phyloP scores from a whole-genome alignment of 192 early-diverging fungal genomes.

The Mycoemilia scoparia region DNA sequence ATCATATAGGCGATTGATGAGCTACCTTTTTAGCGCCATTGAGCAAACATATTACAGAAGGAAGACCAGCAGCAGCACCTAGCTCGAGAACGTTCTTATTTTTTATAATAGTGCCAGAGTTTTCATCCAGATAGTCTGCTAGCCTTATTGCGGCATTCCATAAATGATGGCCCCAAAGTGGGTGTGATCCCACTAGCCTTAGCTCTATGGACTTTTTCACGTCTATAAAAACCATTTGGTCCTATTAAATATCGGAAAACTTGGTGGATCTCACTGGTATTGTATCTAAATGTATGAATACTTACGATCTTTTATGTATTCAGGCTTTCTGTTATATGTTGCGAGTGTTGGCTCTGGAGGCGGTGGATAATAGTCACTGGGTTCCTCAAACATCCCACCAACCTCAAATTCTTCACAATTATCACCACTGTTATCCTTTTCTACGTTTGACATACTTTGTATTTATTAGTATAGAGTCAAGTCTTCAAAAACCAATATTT shows the following conservation, averaged over 20 bases:
- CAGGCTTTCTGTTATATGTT: constrained; percentile 28
- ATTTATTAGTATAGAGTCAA: too few species aligned
- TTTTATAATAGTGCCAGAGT: constrained; percentile 33
- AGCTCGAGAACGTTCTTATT: constrained; percentile 60
- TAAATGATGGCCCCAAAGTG: constrained; percentile 72
- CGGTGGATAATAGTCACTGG: constrained; percentile 23
- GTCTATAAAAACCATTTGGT: constrained; percentile 1
- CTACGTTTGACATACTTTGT: too few species aligned
- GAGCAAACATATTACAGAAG: constrained; percentile 47
- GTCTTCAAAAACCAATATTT: too few species aligned
- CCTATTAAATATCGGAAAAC: not conserved
- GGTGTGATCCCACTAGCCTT: constrained; percentile 50
- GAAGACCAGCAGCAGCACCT: constrained; percentile 67
- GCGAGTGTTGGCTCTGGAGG: constrained; percentile 35
- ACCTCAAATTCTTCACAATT: constrained; percentile 9
- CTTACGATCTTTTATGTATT: constrained; percentile 7
- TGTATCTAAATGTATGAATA: not conserved
- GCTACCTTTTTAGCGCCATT: constrained; percentile 51
- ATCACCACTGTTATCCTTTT: too few species aligned
- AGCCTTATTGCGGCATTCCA: constrained; percentile 83
- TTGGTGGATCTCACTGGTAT: not conserved
- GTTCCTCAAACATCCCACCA: constrained; percentile 18
- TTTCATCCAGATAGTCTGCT: constrained; percentile 56
- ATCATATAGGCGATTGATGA: too few species aligned
- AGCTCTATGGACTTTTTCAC: constrained; percentile 22